Evolutionary conservation across 441 rosid genomes (phyloP).

Genomic region (Mallotus japonicus): DNA sequence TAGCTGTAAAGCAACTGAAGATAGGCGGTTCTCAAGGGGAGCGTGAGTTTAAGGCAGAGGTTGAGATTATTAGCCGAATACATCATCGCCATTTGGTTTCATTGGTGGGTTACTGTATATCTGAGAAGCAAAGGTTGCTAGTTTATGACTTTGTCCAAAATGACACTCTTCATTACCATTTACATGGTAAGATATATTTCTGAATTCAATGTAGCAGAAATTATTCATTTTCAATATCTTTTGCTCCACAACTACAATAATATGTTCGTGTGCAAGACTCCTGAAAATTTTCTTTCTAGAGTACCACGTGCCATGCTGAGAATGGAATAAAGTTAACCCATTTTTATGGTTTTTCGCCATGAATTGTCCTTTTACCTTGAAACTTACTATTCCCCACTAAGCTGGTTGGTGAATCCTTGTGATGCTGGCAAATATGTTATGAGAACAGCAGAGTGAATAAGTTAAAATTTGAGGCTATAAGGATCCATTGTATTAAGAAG

Average conservation of each 20-base stretch:
- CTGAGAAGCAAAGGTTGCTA: slow-evolving; percentile 73
- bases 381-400: not conserved
- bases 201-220: not conserved
- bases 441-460: not conserved
- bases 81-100: slow-evolving; percentile 98
- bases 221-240: slow-evolving; percentile 1
- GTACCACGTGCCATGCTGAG: not conserved
- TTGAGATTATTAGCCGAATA: slow-evolving; percentile 82
- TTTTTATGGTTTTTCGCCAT: not conserved
- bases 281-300: not conserved
- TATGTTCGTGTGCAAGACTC: not conserved
- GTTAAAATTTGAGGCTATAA: not conserved
- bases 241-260: not conserved
- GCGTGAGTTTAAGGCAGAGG: slow-evolving; percentile 92
- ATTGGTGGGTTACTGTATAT: slow-evolving; percentile 86
- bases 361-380: not conserved
- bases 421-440: not conserved
- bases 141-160: slow-evolving; percentile 88
- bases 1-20: slow-evolving; percentile 91
- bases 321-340: not conserved
- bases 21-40: slow-evolving; percentile 90
- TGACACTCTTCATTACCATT: slow-evolving; percentile 81
- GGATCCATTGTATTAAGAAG: not conserved
- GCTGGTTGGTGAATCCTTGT: not conserved
- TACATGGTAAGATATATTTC: slow-evolving; percentile 60